phyloP scores from a whole-genome alignment of 2,329 filamentous ascomycete species.

The Rhynchosporium secalis region DNA sequence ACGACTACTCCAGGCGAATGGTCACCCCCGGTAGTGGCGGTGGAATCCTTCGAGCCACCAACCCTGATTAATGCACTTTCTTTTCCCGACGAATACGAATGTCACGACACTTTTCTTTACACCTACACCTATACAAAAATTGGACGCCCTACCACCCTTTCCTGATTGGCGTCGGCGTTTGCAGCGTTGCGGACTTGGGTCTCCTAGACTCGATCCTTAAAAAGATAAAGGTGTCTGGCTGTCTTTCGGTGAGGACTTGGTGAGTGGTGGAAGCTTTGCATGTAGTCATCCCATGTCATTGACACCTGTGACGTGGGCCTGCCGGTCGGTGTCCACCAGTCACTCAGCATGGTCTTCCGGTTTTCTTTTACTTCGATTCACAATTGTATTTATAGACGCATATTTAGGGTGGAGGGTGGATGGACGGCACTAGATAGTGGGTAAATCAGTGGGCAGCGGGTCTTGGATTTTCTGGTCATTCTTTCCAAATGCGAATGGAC shows the following conservation, averaged over 20 bases:
- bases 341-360: constrained; percentile 5
- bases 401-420: neutral
- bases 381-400: constrained; percentile 17
- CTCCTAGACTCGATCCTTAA: constrained; percentile 17
- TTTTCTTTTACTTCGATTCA: constrained; percentile 7
- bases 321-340: constrained; percentile 9
- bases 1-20: constrained; percentile 60
- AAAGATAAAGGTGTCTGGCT: constrained; percentile 12
- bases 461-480: constrained; percentile 4
- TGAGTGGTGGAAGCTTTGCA: constrained; percentile 4
- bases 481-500: neutral
- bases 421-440: neutral
- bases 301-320: neutral
- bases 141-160: constrained; percentile 27
- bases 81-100: constrained; percentile 30
- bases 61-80: constrained; percentile 49
- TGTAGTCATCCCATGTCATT: constrained; percentile 1
- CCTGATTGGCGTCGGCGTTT: constrained; percentile 30
- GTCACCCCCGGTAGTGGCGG: constrained; percentile 46
- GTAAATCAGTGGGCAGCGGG: neutral
- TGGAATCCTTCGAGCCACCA: constrained; percentile 59
- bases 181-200: constrained; percentile 13
- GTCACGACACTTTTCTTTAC: constrained; percentile 30
- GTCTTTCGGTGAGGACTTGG: neutral
- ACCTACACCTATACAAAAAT: constrained; percentile 29